Base-by-base conservation (phyloP, 371 early-diverging fungal genomes). In the Mortierella sp. region DNA sequence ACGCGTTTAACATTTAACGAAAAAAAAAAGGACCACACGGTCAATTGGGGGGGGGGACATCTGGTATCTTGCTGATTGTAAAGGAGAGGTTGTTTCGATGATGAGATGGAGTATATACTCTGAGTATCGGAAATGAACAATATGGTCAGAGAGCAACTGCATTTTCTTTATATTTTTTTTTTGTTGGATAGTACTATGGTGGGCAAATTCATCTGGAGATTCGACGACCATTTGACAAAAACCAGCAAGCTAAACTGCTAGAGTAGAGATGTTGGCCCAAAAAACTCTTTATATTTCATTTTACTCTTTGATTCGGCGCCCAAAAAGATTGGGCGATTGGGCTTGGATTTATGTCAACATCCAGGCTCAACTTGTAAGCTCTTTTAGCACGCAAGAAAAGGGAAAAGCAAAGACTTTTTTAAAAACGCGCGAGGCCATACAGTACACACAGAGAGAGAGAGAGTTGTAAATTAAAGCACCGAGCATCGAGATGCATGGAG, bases 401-500 rank as follows among this genome's bases (percentile, higher is more conserved):
- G 11, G 6, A 54, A 54, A 54, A 10, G 24, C 0, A 24, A 8
- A 2, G 24, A 32, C 59, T 10, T 54, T 11, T 10, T 14, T 59
- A 58, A 28, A 55, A 30, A 55, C 39, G 26, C 20, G 11, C n/a
- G 18, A 43, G 20, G 26, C 3, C 3, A 2, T 20, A 39, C 40
- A 39, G 37, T 61, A 8, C n/a, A n/a, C n/a, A n/a, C n/a, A n/a
- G 5, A 20, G 20, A 14, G 16, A 20, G 14, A 14, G 28, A 28
- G 51, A n/a, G 18, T 51, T 20, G n/a, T 10, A 6, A 60, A 62
- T 62, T 62, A 45, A 62, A 40, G 62, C 45, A 62, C 62, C 62
- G 62, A 62, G 62, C 8, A 26, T 24, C 11, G 22, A 45, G 45
- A 45, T 54, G 62, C 43, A 26, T n/a, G 3, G 35, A 65, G 66